Percentiles rank a stretch among this genome's conserved stretches.
These are phyloP conservation scores for Cercospora berteroae DNA, from an alignment of 2,329 filamentous ascomycete genomes.

Conservation along the genomic window DNA sequence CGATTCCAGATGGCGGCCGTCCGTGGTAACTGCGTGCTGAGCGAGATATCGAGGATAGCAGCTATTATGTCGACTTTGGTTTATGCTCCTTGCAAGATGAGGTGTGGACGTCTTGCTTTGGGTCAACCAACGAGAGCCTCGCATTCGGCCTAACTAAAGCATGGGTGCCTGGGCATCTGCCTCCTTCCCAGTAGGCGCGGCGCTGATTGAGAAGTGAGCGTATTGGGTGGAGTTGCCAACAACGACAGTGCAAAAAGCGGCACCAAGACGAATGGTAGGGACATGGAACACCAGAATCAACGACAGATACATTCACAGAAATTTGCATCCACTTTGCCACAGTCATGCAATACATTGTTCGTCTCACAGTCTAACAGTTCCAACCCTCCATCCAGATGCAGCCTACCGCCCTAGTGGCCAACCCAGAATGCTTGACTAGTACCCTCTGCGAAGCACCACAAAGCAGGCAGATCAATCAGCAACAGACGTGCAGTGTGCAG, in stretches of 20 bases:
- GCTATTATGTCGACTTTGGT: neutral
- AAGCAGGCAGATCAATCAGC: slow-evolving; percentile 30
- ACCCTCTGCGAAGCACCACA: slow-evolving; percentile 35
- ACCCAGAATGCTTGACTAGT: slow-evolving; percentile 6
- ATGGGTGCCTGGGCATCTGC: neutral
- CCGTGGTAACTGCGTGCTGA: neutral
- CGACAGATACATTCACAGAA: neutral
- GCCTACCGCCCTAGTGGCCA: neutral
- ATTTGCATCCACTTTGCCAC: neutral
- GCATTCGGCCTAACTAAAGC: neutral
- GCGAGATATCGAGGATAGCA: neutral
- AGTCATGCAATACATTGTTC: neutral
- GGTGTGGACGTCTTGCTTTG: neutral
- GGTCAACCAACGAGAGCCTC: neutral
- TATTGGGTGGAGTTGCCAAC: neutral
- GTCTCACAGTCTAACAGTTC: neutral
- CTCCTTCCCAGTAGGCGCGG: neutral
- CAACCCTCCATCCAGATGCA: neutral
- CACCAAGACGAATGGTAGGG: neutral
- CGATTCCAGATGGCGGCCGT: neutral
- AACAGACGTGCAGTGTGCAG: slow-evolving; percentile 32
- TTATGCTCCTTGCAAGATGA: neutral
- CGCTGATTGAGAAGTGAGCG: neutral
- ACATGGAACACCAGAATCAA: neutral
- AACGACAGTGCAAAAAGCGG: neutral